A percentile compares a stretch with the other conserved stretches of the same genome.
Conservation (phyloP, 495 filamentous ascomycete species). For the Bacidia gigantensis region DNA sequence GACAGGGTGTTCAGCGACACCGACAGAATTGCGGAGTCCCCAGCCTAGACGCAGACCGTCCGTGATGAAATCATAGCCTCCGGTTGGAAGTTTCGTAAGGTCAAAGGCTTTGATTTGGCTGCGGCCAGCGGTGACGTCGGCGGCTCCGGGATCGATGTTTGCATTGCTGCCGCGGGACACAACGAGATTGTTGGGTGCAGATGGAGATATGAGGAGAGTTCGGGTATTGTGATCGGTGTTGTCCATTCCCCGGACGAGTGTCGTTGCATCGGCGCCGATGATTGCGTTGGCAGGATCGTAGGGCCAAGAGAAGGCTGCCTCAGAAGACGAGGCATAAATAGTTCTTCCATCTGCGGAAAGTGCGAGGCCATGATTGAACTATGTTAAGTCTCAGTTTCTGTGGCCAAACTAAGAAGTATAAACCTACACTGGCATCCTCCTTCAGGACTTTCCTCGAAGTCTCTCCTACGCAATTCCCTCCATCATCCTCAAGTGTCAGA, state of each 20-base stretch:
- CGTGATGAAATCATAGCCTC: conserved; percentile 26
- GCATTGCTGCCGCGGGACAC: conserved; percentile 45
- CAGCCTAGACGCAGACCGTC: conserved; percentile 46
- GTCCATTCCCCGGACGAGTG: conserved; percentile 39
- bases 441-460: neutral
- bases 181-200: conserved; percentile 36
- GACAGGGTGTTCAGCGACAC: conserved; percentile 41
- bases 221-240: conserved; percentile 43
- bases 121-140: conserved; percentile 33
- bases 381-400: neutral
- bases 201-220: conserved; percentile 36
- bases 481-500: conserved; percentile 34
- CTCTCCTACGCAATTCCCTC: conserved; percentile 33
- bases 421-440: neutral
- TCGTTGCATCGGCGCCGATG: conserved; percentile 25
- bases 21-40: conserved; percentile 60
- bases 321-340: conserved; percentile 45
- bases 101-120: conserved; percentile 54
- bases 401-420: no score
- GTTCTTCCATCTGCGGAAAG: conserved; percentile 41
- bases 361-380: conserved; percentile 53
- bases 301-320: conserved; percentile 42
- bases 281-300: conserved; percentile 36
- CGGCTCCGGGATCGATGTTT: conserved; percentile 42
- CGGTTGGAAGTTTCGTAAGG: conserved; percentile 26